Evolutionary conservation across 1,284 basidiomycete genomes (phyloP).

Genomic region (Trametes polyzona): DNA sequence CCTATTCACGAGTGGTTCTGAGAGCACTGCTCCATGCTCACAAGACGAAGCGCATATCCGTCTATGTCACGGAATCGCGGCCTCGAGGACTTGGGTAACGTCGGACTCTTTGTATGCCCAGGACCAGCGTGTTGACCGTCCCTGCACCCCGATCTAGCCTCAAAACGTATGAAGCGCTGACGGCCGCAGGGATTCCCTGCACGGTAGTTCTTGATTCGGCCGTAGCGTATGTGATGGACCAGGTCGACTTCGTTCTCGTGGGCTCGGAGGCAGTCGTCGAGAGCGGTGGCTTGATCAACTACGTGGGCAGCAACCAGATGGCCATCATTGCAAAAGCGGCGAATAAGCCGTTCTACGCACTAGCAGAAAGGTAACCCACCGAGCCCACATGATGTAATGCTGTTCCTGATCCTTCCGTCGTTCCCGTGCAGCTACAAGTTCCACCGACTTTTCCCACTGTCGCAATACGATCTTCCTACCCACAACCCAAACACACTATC

Average conservation of each 20-base stretch:
- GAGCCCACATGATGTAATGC: slow-evolving; percentile 22
- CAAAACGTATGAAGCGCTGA: slow-evolving; percentile 86
- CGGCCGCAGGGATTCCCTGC: slow-evolving; percentile 89
- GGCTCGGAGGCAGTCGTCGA: slow-evolving; percentile 98
- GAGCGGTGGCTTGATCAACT: slow-evolving; percentile 87
- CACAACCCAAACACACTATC: slow-evolving; percentile 75
- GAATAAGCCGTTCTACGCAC: slow-evolving; percentile 95
- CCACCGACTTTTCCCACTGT: slow-evolving; percentile 94
- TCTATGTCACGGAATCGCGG: slow-evolving; percentile 96
- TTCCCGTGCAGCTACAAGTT: slow-evolving; percentile 85
- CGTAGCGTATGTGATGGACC: slow-evolving; percentile 96
- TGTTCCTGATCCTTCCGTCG: slow-evolving; percentile 29
- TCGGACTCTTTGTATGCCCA: slow-evolving; percentile 19
- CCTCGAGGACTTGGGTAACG: slow-evolving; percentile 81
- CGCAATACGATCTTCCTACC: slow-evolving; percentile 94
- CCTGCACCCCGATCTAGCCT: slow-evolving; percentile 53
- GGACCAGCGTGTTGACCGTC: slow-evolving; percentile 12
- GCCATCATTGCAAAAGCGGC: slow-evolving; percentile 94
- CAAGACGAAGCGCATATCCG: slow-evolving; percentile 90
- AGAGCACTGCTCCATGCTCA: slow-evolving; percentile 90
- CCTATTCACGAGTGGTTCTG: slow-evolving; percentile 95
- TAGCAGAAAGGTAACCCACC: slow-evolving; percentile 82
- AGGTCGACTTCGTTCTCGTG: slow-evolving; percentile 89
- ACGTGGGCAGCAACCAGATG: slow-evolving; percentile 94
- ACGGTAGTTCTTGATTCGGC: slow-evolving; percentile 96